Evolutionary conservation across 225 moss, liverwort and hornwort species (phyloP), one percentile per base, ranked within the genome.

Genomic region (Neckera pumila): DNA sequence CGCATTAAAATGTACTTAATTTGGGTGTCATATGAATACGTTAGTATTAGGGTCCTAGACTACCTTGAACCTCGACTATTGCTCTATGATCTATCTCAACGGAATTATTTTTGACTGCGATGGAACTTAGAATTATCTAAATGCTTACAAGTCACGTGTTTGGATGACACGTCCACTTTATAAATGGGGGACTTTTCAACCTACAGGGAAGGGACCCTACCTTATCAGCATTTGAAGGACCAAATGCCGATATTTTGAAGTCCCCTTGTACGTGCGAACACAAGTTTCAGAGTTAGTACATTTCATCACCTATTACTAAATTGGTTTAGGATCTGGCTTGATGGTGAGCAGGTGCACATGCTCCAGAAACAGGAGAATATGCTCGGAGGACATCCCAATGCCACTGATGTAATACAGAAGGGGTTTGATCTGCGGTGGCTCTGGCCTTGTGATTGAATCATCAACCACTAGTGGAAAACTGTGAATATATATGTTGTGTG

Each of bases 401-500:
- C 63, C 66, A 76, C 81, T 87, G 85, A 67, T 62, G 27, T 73
- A 33, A 42, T 23, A 45, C 79, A 51, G 62, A 75, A 56, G 83
- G 89, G 93, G 76, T 86, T 89, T 85, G 43, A 62, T 76, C 71
- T 86, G 83, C 54, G 72, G 78, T 76, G 85, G 87, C 72, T 79
- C 43, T 86, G 85, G 64, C 90, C 58, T 88, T 86, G 14, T 75
- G 86, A 85, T 79, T 90, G 83, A 87, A 64, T 78, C 88, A 79
- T 65, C 82, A 17, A 77, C 73, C 88, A 47, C 82, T 69, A 83
- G 81, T 80, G 78, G 92, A 88, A 78, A 90, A 79, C 65, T 92
- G 84, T 92, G 86, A 87, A 93, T 88, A 79, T 84, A 82, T 45
- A 80, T 89, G 11, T 43, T 88, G 69, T 84, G 85, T 92, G 88